Evolutionary conservation across 2,329 filamentous ascomycete species (phyloP).

Genomic region (Talaromyces sp.): DNA sequence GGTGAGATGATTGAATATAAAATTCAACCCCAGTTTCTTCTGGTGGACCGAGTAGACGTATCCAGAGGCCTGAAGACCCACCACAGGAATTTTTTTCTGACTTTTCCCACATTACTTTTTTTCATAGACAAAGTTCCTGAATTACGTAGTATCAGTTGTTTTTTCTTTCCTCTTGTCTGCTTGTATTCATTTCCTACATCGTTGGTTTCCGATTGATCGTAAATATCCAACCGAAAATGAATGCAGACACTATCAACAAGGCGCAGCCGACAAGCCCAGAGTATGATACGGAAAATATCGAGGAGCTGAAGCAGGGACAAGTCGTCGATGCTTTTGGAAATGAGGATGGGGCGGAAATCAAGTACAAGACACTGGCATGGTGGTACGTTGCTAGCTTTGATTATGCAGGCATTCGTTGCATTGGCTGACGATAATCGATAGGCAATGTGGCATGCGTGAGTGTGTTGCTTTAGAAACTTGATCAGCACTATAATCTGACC

Average conservation of each 20-base stretch:
- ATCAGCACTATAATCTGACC: background rate
- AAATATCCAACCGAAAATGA: background rate
- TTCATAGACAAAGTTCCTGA: background rate
- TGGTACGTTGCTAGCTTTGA: background rate
- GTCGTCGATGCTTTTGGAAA: background rate
- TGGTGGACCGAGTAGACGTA: background rate
- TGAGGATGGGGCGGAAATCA: background rate
- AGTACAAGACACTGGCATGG: background rate
- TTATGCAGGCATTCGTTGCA: background rate
- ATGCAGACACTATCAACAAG: background rate
- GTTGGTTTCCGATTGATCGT: background rate
- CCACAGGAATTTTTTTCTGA: background rate
- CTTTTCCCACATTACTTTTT: background rate
- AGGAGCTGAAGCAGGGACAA: background rate
- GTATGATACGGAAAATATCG: background rate
- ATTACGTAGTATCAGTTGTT: background rate
- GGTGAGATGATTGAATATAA: background rate
- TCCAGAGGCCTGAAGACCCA: background rate
- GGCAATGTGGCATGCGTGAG: background rate
- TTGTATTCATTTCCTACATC: background rate
- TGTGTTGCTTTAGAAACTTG: background rate
- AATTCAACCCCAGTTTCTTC: background rate
- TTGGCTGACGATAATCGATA: background rate
- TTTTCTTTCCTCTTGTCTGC: background rate
- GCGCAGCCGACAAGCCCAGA: background rate